Conservation (phyloP, 73 alveolate species). For the Stentor roeselii region DNA sequence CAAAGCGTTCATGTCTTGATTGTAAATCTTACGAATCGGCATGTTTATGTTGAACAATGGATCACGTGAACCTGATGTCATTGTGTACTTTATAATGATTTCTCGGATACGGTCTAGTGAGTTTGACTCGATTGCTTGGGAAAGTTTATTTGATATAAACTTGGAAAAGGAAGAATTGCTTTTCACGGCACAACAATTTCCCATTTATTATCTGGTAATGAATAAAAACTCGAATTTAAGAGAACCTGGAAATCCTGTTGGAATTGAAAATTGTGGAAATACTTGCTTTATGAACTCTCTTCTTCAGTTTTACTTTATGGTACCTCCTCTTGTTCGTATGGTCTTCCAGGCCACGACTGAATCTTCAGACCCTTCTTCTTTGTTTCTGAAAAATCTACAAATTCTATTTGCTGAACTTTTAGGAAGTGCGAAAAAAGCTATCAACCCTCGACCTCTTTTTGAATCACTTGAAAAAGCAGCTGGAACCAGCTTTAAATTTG, state of each 20-base stretch:
- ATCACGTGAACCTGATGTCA: background rate
- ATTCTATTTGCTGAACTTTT: conserved; percentile 54
- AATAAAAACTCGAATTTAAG: conserved; percentile 58
- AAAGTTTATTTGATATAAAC: background rate
- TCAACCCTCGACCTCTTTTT: conserved; percentile 69
- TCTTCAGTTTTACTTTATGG: conserved; percentile 62
- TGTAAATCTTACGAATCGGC: background rate
- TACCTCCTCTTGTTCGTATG: conserved; percentile 58
- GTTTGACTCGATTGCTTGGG: conserved; percentile 9
- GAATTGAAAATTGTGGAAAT: conserved; percentile 79
- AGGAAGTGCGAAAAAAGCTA: conserved; percentile 61
- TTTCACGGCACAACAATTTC: background rate
- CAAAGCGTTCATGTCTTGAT: conserved; percentile 1
- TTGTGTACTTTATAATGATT: background rate
- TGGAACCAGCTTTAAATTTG: conserved; percentile 63
- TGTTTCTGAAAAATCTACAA: conserved; percentile 47
- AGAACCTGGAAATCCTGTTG: conserved; percentile 59
- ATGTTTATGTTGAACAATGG: conserved; percentile 13
- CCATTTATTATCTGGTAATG: conserved; percentile 33
- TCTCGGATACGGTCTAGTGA: background rate
- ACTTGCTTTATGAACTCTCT: conserved; percentile 84
- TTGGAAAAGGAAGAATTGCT: background rate
- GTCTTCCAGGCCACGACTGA: conserved; percentile 46
- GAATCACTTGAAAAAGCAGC: conserved; percentile 62
- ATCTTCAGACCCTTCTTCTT: conserved; percentile 27